These are phyloP conservation scores for Aspergillus udagawae DNA, from an alignment of 2,329 filamentous ascomycete species.

Conservation along the genomic window DNA sequence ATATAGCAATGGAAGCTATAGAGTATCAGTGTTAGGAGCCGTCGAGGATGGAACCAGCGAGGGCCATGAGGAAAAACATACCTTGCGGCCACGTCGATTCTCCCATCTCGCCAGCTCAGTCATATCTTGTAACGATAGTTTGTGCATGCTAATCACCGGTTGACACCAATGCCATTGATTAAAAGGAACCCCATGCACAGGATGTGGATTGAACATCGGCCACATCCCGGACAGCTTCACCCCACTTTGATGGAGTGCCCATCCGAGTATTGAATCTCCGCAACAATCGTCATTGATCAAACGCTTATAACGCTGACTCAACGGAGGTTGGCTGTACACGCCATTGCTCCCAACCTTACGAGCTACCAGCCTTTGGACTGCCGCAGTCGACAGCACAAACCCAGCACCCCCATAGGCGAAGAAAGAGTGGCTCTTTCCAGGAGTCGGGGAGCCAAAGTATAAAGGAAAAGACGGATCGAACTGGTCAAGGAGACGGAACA, in stretches of 20 bases:
- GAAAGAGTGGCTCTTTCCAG: conserved; percentile 34
- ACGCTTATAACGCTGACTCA: conserved; percentile 40
- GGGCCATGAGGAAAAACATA: background rate
- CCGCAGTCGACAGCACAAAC: conserved; percentile 45
- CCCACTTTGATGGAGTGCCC: conserved; percentile 43
- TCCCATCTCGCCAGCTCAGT: background rate
- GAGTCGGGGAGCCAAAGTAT: conserved; percentile 50
- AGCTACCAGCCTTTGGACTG: conserved; percentile 40
- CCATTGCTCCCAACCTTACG: conserved; percentile 18
- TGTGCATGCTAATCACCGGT: background rate
- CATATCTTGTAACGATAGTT: background rate
- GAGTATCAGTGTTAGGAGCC: background rate
- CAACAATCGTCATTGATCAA: conserved; percentile 48
- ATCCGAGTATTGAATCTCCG: conserved; percentile 51
- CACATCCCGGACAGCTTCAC: conserved; percentile 47
- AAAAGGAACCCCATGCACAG: conserved; percentile 49
- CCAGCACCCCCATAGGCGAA: conserved; percentile 51
- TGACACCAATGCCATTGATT: conserved; percentile 21
- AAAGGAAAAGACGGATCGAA: conserved; percentile 43
- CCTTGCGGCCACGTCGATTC: background rate
- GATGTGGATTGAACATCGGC: conserved; percentile 48
- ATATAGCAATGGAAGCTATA: conserved; percentile 9
- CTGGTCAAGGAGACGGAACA: conserved; percentile 48
- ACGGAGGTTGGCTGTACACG: conserved; percentile 39
- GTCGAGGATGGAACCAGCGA: background rate